Percentiles rank a stretch among this genome's conserved stretches.
phyloP scores from a whole-genome alignment of 805 yeast species.

The Lachancea waltii region DNA sequence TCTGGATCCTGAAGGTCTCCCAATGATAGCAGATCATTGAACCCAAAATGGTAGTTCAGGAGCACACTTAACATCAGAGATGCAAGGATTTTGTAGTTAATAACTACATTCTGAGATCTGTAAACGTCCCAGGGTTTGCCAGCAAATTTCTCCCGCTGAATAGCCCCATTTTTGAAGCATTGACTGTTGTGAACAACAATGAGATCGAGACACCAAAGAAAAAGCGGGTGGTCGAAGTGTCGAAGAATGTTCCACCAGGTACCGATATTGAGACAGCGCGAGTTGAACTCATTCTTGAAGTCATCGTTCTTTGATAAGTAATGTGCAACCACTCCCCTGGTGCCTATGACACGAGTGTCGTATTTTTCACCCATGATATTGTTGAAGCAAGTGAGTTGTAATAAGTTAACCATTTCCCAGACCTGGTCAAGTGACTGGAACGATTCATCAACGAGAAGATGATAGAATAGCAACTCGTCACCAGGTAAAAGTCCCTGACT shows the following conservation, averaged over 20 bases:
- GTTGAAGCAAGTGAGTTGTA: constrained; percentile 31
- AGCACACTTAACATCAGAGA: constrained; percentile 38
- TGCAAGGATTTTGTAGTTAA: constrained; percentile 37
- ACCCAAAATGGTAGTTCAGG: constrained; percentile 48
- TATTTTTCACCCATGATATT: constrained; percentile 25
- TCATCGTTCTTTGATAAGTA: constrained; percentile 28
- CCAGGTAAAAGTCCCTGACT: constrained; percentile 32
- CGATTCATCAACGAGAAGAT: constrained; percentile 23
- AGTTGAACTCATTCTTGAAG: constrained; percentile 29
- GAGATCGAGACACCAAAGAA: constrained; percentile 32
- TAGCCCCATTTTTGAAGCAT: constrained; percentile 31
- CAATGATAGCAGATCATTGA: constrained; percentile 31
- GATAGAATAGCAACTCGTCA: constrained; percentile 33
- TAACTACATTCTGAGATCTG: constrained; percentile 31
- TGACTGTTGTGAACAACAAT: constrained; percentile 31
- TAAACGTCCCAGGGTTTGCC: constrained; percentile 28
- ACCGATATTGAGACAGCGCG: constrained; percentile 25
- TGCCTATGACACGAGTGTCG: constrained; percentile 25
- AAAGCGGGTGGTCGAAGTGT: constrained; percentile 28
- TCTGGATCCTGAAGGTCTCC: constrained; percentile 19
- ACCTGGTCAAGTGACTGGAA: constrained; percentile 18
- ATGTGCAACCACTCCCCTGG: constrained; percentile 32
- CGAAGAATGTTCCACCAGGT: constrained; percentile 31
- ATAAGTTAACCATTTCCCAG: constrained; percentile 30
- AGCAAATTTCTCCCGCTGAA: constrained; percentile 18